A percentile compares a stretch with the other conserved stretches of the same genome.
Evolutionary conservation across 2,329 filamentous ascomycete species (phyloP).

Genomic region (Dothideomycetes sp.): DNA sequence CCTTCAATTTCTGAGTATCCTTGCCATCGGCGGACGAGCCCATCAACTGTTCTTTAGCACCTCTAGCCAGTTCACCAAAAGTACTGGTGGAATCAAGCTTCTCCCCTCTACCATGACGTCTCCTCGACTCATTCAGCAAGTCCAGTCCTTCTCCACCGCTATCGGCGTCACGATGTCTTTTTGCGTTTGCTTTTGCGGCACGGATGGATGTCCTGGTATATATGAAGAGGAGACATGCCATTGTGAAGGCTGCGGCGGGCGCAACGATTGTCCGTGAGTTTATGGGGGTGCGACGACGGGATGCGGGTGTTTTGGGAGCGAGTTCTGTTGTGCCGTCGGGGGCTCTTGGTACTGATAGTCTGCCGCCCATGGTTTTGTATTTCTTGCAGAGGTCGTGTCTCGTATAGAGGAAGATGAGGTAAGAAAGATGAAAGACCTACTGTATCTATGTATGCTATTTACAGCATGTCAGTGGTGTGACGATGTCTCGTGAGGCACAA

Average conservation of each 20-base stretch:
- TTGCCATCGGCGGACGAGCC: conserved; percentile 19
- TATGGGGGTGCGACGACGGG: conserved; percentile 23
- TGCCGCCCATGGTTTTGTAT: conserved; percentile 34
- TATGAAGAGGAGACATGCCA: conserved; percentile 51
- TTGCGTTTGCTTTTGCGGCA: conserved; percentile 57
- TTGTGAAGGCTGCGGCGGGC: conserved; percentile 53
- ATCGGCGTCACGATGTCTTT: conserved; percentile 48
- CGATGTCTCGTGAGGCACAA: neutral
- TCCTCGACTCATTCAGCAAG: conserved; percentile 43
- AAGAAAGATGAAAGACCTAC: no score
- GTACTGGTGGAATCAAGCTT: conserved; percentile 32
- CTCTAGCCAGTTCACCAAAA: conserved; percentile 26
- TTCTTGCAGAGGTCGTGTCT: neutral
- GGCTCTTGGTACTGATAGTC: conserved; percentile 36
- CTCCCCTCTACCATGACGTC: conserved; percentile 43
- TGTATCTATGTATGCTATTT: no score
- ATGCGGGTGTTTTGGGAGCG: conserved; percentile 26
- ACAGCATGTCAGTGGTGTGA: conserved; percentile 1
- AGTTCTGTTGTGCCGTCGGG: conserved; percentile 35
- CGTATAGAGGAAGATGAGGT: no score
- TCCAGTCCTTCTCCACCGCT: conserved; percentile 45
- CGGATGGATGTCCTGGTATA: conserved; percentile 58
- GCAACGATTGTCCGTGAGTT: conserved; percentile 42
- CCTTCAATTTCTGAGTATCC: conserved; percentile 31
- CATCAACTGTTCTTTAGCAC: conserved; percentile 19